Base-by-base conservation (phyloP, 2,329 filamentous ascomycete genomes). In the Phyllosticta citriasiana region DNA sequence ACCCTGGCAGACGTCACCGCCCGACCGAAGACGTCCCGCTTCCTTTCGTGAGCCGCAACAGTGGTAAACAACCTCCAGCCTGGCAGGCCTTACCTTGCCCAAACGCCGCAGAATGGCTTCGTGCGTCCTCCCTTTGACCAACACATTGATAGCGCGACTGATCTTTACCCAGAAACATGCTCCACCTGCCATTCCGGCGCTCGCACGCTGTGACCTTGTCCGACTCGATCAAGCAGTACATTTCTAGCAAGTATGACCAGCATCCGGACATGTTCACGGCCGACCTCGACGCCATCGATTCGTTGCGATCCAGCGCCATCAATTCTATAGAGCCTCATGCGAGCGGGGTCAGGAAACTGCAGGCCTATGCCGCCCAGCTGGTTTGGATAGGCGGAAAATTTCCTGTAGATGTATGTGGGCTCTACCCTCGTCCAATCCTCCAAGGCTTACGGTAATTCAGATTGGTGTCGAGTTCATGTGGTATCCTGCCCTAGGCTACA, bases 201-300 rank as follows among this genome's bases (percentile, higher is more conserved):
- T 93, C 91, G 57, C 85, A 88, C 65, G 82, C 87, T 62, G 80
- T 96, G 51, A 88, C 88, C 63, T 82, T 97, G 64, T 88, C 89
- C 60, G 81, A 84, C 64, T 88, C 91, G 57, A 91, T 99, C 72
- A 91, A 89, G 66, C 87, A 94, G 72, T 97, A 99, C 78, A 97
- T 99, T 70, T 96, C 91, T 64, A 88, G 85, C 74, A 97, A 97
- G 81, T 97, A 97, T 87, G 93, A 97, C 75, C 94, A 99, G 73
- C 93, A 96, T 72, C 93, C 94, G 35, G 91, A 97, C 74, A 96
- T 96, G 88, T 99, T 99, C 76, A 84, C 85, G 65, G 83, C 89
- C 65, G 94, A 99, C 77, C 84, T 96, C 62, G 86, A 92, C 70
- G 83, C 88, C 66, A 91, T 99, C 69, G 91, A 97, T 71, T 80